Conservation (phyloP, 208 protist species). For the Acanthamoeba castellanii region DNA sequence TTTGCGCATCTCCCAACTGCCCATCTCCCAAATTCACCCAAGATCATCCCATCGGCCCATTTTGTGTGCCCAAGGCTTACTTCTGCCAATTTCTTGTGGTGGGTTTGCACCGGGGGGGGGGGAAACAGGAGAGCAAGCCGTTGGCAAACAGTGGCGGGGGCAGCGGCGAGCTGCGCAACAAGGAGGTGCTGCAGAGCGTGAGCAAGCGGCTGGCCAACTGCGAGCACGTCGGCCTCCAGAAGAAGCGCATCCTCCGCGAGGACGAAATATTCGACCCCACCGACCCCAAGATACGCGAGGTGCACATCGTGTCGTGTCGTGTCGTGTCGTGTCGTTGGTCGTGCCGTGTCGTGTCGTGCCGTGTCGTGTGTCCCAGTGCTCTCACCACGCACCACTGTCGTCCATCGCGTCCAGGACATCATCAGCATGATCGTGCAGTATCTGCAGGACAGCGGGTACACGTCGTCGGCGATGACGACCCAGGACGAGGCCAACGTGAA, state of each 20-base stretch:
- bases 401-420: slow-evolving; percentile 79
- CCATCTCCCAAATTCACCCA: no score
- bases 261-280: slow-evolving; percentile 42
- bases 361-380: not conserved
- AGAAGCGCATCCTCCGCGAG: slow-evolving; percentile 47
- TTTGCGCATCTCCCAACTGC: no score
- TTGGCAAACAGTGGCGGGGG: not conserved
- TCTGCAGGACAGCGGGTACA: slow-evolving; percentile 88
- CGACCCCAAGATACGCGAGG: slow-evolving; percentile 49
- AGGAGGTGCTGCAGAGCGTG: slow-evolving; percentile 49
- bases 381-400: not conserved
- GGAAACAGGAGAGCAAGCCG: not conserved
- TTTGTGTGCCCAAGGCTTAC: no score
- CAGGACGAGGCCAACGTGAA: slow-evolving; percentile 90
- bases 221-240: slow-evolving; percentile 45
- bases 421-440: slow-evolving; percentile 89
- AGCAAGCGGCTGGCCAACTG: slow-evolving; percentile 38
- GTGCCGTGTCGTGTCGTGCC: no score
- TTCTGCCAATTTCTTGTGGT: no score
- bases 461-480: slow-evolving; percentile 79
- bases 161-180: not conserved
- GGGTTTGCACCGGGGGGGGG: no score
- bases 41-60: no score
- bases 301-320: not conserved
- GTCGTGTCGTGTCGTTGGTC: no score